Conservation (phyloP, 1,284 basidiomycete species). For the Exobasidium cylindrosporum region DNA sequence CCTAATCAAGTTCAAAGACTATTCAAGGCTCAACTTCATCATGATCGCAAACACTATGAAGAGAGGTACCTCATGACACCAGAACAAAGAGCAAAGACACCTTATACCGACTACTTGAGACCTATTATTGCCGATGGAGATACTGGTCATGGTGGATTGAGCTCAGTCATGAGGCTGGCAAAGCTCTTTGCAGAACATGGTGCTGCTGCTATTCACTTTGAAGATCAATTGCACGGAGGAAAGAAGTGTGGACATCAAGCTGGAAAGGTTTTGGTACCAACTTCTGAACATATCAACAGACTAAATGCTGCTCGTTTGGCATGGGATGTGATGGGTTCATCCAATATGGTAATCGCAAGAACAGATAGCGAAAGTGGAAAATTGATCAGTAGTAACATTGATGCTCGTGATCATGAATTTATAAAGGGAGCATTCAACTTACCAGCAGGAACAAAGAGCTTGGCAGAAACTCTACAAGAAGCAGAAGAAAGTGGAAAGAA, state of each 20-base stretch:
- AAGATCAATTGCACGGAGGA: constrained; percentile 55
- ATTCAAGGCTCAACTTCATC: constrained; percentile 55
- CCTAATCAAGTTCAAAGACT: constrained; percentile 64
- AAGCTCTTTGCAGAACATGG: constrained; percentile 59
- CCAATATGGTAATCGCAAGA: constrained; percentile 82
- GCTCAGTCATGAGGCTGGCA: constrained; percentile 51
- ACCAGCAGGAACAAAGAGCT: constrained; percentile 34
- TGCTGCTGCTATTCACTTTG: constrained; percentile 51
- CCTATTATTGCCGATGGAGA: constrained; percentile 55
- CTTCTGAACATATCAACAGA: constrained; percentile 78
- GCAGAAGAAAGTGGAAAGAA: constrained; percentile 42
- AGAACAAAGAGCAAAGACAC: constrained; percentile 46
- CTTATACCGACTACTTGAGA: constrained; percentile 52
- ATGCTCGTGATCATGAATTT: constrained; percentile 65
- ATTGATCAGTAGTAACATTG: constrained; percentile 78
- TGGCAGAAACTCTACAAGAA: constrained; percentile 48
- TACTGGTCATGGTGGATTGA: constrained; percentile 53
- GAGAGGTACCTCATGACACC: constrained; percentile 44
- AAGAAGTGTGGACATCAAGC: constrained; percentile 77
- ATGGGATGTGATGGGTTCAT: constrained; percentile 78
- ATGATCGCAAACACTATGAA: constrained; percentile 55
- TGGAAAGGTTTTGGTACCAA: constrained; percentile 88
- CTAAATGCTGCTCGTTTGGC: constrained; percentile 81
- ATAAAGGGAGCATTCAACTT: constrained; percentile 53
- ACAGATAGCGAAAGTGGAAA: constrained; percentile 89